Evolutionary conservation across 2,329 filamentous ascomycete genomes (phyloP).

Genomic region (Ambrosiella cleistominuta): DNA sequence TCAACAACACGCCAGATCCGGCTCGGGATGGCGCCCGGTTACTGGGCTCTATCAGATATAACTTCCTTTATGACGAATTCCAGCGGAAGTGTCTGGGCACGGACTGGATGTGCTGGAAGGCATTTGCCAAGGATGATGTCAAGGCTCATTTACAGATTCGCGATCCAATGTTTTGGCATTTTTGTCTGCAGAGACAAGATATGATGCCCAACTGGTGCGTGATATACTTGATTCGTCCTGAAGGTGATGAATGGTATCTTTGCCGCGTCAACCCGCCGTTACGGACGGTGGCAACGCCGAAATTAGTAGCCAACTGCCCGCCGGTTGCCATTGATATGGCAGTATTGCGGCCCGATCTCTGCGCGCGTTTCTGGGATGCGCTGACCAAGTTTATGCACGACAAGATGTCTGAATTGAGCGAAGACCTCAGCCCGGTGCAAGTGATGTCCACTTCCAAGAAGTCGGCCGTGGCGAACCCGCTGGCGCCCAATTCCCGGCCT

Average conservation of each 20-base stretch:
- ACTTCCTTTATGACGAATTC: conserved; percentile 44
- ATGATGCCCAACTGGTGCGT: conserved; percentile 61
- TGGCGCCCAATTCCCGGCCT: conserved; percentile 20
- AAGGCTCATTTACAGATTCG: conserved; percentile 44
- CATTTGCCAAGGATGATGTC: conserved; percentile 34
- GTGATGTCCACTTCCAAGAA: conserved; percentile 23
- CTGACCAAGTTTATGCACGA: conserved; percentile 27
- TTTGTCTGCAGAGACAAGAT: conserved; percentile 53
- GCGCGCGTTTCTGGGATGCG: conserved; percentile 34
- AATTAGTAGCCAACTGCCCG: neutral
- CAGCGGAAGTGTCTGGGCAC: conserved; percentile 40
- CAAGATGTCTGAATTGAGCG: conserved; percentile 21
- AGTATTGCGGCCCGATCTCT: conserved; percentile 27
- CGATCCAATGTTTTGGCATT: conserved; percentile 40
- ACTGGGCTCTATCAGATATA: conserved; percentile 45
- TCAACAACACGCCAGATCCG: conserved; percentile 43
- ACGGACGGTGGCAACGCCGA: neutral
- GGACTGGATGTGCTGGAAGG: conserved; percentile 42
- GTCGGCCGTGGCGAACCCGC: conserved; percentile 25
- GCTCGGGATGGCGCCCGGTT: conserved; percentile 37
- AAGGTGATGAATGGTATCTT: conserved; percentile 66
- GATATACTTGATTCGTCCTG: conserved; percentile 49
- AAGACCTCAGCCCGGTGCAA: conserved; percentile 23
- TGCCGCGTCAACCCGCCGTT: conserved; percentile 31
- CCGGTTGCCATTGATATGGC: conserved; percentile 23